Evolutionary conservation across 2,329 filamentous ascomycete species (phyloP).

Genomic region (Chaetomiaceae sp.): DNA sequence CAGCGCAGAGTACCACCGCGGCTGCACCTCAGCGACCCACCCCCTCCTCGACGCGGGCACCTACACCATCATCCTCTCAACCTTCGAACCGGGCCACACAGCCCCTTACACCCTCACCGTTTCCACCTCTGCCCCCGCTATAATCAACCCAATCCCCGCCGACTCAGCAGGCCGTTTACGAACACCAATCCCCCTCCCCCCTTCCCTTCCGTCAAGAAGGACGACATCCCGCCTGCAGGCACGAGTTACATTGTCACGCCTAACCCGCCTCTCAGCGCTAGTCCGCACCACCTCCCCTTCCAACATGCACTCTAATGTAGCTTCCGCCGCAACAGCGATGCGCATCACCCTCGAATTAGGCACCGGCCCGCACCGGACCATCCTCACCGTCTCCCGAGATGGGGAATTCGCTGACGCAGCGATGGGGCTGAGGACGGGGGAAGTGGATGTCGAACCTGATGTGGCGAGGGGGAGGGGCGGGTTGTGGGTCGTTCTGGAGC

Average conservation of each 20-base stretch:
- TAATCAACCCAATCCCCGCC: conserved; percentile 58
- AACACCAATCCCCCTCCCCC: conserved; percentile 41
- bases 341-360: conserved; percentile 70
- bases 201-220: conserved; percentile 39
- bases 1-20: conserved; percentile 83
- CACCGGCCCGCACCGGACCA: conserved; percentile 61
- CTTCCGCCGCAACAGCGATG: not conserved
- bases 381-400: conserved; percentile 63
- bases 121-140: conserved; percentile 56
- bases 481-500: conserved; percentile 78
- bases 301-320: not conserved
- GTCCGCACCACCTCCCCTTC: conserved; percentile 15
- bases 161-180: conserved; percentile 73
- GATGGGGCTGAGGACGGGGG: conserved; percentile 62
- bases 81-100: conserved; percentile 76
- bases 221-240: conserved; percentile 39
- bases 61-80: conserved; percentile 88
- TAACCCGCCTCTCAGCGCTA: conserved; percentile 55
- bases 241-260: conserved; percentile 37
- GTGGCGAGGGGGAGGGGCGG: conserved; percentile 47
- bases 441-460: conserved; percentile 70
- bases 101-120: conserved; percentile 72
- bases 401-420: conserved; percentile 69
- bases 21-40: conserved; percentile 64
- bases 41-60: conserved; percentile 58